Base-by-base conservation (phyloP, 2,329 filamentous ascomycete genomes). In the Cercospora sp. region DNA sequence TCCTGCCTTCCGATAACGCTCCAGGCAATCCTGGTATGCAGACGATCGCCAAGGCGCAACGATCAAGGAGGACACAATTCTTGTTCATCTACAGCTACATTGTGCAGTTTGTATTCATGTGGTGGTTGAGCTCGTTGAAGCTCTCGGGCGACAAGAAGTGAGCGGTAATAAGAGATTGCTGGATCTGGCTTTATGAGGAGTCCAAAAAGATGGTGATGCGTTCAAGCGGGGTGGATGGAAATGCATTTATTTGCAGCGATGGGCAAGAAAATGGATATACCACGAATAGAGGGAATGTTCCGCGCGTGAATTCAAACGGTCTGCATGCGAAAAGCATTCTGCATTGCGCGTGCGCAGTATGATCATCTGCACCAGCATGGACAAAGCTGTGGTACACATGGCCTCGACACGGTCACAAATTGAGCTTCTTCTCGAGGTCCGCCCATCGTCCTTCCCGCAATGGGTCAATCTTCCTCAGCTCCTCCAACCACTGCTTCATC, bases 91-190 rank as follows among this genome's bases (percentile, higher is more conserved):
- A 99, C 82, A 94, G 94, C 55, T 99, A 98, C 80, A 84, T 96
- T 65, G 90, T 98, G 66, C 95, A 99, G 82, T 87, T 98, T 73
- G 83, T 94, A 65, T 97, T 98, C 80, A 99, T 98, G 94, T 95
- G 94, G 90, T 85, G 89, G 76, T 80, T 92, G 70, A 91, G 82
- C 71, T 82, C 85, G 26, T 81, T 86, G 73, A 75, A 78, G 42
- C 57, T 76, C 30, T 67, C 68, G 26, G 66, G 70, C 7, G 68
- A 63, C 13, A 66, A 68, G 55, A 68, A 69, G 59, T 58, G 53
- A 58, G 57, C 42, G 57, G 55, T 60, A 7, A 70, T 60, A 26
- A 2, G 9, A 48, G n/a, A 48, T 10, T 26, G 18, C 59, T 65
- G 57, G 40, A 16, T 26, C 13, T 16, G 23, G 16, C 20, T 16